Evolutionary conservation across 2,329 filamentous ascomycete genomes (phyloP).

Genomic region (Emergomyces orientalis): DNA sequence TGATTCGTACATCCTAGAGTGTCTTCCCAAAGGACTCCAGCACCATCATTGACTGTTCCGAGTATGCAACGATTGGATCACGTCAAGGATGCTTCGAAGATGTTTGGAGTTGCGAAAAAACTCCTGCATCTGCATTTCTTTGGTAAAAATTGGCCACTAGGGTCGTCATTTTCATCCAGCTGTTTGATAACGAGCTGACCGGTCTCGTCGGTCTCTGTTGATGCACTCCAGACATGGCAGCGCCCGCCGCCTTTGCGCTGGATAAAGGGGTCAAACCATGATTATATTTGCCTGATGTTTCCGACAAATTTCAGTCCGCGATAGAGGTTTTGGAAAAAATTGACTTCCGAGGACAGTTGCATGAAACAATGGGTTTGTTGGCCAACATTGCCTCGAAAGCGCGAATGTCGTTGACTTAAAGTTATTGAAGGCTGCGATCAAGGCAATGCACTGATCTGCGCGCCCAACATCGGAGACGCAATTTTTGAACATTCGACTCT

Average conservation of each 20-base stretch:
- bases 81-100: constrained; percentile 9
- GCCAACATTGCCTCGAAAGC: too few relatives aligned
- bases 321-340: not conserved
- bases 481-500: too few relatives aligned
- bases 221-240: not conserved
- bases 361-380: too few relatives aligned
- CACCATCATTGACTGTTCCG: constrained; percentile 5
- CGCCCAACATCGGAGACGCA: too few relatives aligned
- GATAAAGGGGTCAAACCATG: not conserved
- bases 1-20: constrained; percentile 5
- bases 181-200: constrained; percentile 4
- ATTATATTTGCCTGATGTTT: constrained; percentile 3
- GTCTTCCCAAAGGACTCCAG: constrained; percentile 7
- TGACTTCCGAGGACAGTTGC: too few relatives aligned
- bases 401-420: too few relatives aligned
- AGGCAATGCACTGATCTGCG: too few relatives aligned
- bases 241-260: not conserved
- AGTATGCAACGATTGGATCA: not conserved
- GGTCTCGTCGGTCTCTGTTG: not conserved
- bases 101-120: constrained; percentile 4
- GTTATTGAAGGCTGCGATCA: too few relatives aligned
- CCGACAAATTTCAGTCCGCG: constrained; percentile 4
- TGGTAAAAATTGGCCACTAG: constrained; percentile 4
- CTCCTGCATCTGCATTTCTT: constrained; percentile 5
- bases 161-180: not conserved